A percentile compares a stretch with the other conserved stretches of the same genome.
Evolutionary conservation across 2,329 filamentous ascomycete species (phyloP).

Genomic region (Epicoccum sorghinum): DNA sequence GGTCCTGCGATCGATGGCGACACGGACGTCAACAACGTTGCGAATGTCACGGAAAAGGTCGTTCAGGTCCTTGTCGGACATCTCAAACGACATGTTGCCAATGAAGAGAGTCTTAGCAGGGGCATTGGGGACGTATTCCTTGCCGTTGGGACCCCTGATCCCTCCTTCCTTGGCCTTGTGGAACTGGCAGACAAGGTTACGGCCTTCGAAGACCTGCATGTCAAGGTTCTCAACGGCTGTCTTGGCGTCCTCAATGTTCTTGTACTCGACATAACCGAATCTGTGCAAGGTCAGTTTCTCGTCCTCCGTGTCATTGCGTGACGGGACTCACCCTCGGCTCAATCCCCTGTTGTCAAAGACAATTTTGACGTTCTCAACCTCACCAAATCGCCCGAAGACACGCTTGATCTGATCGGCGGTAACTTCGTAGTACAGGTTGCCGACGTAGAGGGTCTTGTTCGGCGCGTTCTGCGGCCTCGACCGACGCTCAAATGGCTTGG

Average conservation of each 20-base stretch:
- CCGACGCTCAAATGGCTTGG: neutral
- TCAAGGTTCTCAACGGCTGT: constrained; percentile 65
- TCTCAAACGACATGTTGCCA: constrained; percentile 85
- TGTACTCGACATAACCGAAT: constrained; percentile 71
- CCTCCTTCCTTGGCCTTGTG: constrained; percentile 45
- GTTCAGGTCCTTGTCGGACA: constrained; percentile 83
- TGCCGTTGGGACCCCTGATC: constrained; percentile 1
- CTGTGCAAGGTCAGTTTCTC: constrained; percentile 48
- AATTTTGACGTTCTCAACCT: constrained; percentile 59
- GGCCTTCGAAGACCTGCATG: constrained; percentile 67
- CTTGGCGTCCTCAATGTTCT: constrained; percentile 58
- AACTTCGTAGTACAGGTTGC: constrained; percentile 74
- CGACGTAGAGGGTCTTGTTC: constrained; percentile 63
- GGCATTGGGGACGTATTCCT: constrained; percentile 38
- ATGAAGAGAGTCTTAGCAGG: constrained; percentile 76
- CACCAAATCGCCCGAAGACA: constrained; percentile 65
- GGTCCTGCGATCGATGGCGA: constrained; percentile 80
- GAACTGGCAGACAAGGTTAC: constrained; percentile 67
- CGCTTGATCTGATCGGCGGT: constrained; percentile 64
- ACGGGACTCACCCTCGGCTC: constrained; percentile 68
- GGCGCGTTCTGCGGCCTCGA: constrained; percentile 16
- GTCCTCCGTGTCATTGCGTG: neutral
- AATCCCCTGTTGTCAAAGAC: constrained; percentile 67
- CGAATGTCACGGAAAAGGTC: constrained; percentile 73
- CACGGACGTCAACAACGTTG: constrained; percentile 76